Percentiles rank a stretch among this genome's conserved stretches.
These are phyloP conservation scores for Funneliformis mosseae DNA, from an alignment of 192 early-diverging fungal species.

Conservation along the genomic window DNA sequence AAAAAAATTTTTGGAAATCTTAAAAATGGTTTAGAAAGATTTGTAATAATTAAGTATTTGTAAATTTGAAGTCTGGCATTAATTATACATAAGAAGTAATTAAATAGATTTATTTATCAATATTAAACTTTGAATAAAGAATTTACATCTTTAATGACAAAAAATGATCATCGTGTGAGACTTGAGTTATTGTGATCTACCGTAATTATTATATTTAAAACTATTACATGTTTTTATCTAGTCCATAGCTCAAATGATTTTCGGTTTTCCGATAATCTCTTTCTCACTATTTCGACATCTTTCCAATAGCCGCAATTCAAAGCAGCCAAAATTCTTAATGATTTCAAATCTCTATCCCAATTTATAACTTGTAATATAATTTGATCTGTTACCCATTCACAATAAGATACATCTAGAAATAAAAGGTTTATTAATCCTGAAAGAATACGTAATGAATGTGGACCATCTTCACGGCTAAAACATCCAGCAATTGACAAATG, in stretches of 20 bases:
- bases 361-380: slow-evolving; percentile 26
- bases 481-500: slow-evolving; percentile 36
- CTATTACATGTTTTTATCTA: neutral
- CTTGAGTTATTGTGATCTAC: no score
- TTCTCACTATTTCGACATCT: neutral
- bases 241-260: neutral
- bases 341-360: slow-evolving; percentile 30
- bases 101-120: no score
- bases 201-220: no score
- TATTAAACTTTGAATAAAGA: no score
- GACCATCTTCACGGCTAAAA: slow-evolving; percentile 10
- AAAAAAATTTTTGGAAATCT: neutral
- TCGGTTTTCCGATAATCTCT: neutral
- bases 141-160: no score
- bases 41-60: no score
- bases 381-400: slow-evolving; percentile 23
- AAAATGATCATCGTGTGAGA: no score
- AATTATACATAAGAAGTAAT: no score
- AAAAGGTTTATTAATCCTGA: slow-evolving; percentile 31
- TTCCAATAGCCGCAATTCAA: neutral
- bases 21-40: neutral
- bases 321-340: slow-evolving; percentile 4
- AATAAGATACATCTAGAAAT: slow-evolving; percentile 25
- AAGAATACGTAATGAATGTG: slow-evolving; percentile 17
- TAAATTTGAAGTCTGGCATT: neutral